Base-by-base conservation (phyloP, 1,284 basidiomycete genomes). In the Coniophora puteana region DNA sequence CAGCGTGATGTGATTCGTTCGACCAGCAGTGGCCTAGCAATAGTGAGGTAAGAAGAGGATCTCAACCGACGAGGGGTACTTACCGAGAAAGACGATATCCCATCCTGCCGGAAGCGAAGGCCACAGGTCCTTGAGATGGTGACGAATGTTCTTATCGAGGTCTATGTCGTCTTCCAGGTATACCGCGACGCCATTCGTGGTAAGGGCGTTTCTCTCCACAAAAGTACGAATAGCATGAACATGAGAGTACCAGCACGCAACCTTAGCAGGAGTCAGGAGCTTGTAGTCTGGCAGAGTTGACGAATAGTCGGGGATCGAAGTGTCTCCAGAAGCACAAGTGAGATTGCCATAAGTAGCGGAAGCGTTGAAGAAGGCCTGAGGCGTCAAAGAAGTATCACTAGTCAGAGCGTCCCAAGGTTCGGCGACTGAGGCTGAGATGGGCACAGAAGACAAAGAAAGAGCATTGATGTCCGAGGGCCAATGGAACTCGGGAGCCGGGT, bases 151-250 rank as follows among this genome's bases (percentile, higher is more conserved):
- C 43, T 65, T 71, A 61, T 91, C 85, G 71, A 88, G 77, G 55
- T 91, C 83, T 12, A 91, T 65, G 47, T 90, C 88, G 55, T 91
- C 89, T 62, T 91, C 87, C 14, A 90, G 63, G 14, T 91, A 69
- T 12, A 90, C 54, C 0, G 66, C 66, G 10, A 72, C 64, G 1
- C 58, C 46, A 56, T 52, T 50, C 38, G 38, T 62, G 59, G 22
- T 36, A 4, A 24, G 44, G 14, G 52, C 40, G 8, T 39, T 27
- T 37, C 41, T 33, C 22, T 61, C 54, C 11, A 72, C 69, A 24
- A 80, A 66, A 2, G 41, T 56, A 12, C 64, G 67, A 37, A 89
- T 72, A 26, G 76, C 68, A 23, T 65, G 64, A 16, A 81, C 49
- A 60, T 90, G 88, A 1, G 86, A 89, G 50, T 80, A 69, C 83